Conservation (phyloP, 2,329 filamentous ascomycete species). For the Metarhizium humberi region DNA sequence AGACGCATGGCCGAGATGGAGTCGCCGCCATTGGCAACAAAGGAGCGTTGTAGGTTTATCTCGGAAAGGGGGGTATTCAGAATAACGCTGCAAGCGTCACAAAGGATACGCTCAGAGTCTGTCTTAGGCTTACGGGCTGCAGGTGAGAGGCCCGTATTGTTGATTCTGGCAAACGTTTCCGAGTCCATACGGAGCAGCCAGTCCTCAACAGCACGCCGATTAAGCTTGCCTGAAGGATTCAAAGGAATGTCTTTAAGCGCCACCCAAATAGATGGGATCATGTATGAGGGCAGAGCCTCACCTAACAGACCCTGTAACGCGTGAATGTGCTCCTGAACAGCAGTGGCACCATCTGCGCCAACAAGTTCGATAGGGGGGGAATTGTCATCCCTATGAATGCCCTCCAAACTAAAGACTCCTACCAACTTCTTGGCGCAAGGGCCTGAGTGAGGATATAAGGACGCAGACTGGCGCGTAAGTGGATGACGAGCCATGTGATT, state of each 20-base stretch:
- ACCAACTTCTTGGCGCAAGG: constrained; percentile 1
- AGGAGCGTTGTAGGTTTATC: constrained; percentile 22
- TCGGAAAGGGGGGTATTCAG: constrained; percentile 24
- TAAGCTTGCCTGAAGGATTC: constrained; percentile 9
- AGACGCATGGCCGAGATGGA: constrained; percentile 34
- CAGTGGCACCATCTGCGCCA: background rate
- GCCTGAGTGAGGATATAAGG: background rate
- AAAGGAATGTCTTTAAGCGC: constrained; percentile 6
- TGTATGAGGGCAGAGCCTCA: constrained; percentile 2
- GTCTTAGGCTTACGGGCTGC: background rate
- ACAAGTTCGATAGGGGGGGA: background rate
- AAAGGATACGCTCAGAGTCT: constrained; percentile 3
- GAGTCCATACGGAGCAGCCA: background rate
- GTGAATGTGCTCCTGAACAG: constrained; percentile 4
- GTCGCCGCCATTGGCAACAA: constrained; percentile 32
- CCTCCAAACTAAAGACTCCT: background rate
- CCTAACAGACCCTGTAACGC: constrained; percentile 6
- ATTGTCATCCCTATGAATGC: background rate
- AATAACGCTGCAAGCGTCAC: constrained; percentile 28
- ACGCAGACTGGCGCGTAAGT: background rate
- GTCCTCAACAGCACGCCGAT: constrained; percentile 8
- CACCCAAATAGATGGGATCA: constrained; percentile 1
- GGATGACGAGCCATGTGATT: constrained; percentile 2
- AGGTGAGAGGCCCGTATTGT: background rate
- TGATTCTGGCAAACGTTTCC: background rate